Base-by-base conservation (phyloP, 352 stramenopile species). In the Pythium aristosporum region DNA sequence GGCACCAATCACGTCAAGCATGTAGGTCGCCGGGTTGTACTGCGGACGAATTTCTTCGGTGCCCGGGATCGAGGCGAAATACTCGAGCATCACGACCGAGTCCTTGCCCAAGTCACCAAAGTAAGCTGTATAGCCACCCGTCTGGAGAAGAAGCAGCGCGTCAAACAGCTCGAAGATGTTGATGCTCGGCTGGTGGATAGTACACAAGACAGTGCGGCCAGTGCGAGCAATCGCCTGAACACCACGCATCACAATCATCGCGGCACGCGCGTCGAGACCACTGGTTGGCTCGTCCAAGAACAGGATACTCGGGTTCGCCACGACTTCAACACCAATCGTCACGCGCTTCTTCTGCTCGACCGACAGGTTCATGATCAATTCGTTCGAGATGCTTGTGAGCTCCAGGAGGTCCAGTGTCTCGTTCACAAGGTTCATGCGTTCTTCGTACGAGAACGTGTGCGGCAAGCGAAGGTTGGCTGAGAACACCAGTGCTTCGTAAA, bases 81-180 rank as follows among this genome's bases (percentile, higher is more conserved):
- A 98, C 42, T 90, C 65, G 23, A 98, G 84, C 69, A 98, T 80
- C 47, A 85, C 81, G 13, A 70, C 73, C 9, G 74, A 87, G n/a
- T 96, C 77, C 28, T 91, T 71, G 32, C 91, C 92, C 46, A 98
- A 68, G 10, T 96, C 81, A 46, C 92, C 90, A 60, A 97, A 97
- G 70, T 91, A 98, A 0, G 93, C 74, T 12, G 76, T 76, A 37
- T 60, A 83, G 0, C 78, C 78, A 44, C 73, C 78, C 16, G 50
- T 67, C 55, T 92, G 85, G 0, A 98, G 77, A 32, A 98, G 67
- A 0, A 98, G 65, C 0, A 98, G 61, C 39, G 81, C 73, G 66
- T 98, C 92, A 65, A 98, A 98, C 44, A 92, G 75, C 61, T 96
- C 83, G 57, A 98, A 98, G 56, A 98, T 96, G 23, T 81, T 86